phyloP scores from a whole-genome alignment of 1,139 yeast genomes.

The Ogataea hybrid region DNA sequence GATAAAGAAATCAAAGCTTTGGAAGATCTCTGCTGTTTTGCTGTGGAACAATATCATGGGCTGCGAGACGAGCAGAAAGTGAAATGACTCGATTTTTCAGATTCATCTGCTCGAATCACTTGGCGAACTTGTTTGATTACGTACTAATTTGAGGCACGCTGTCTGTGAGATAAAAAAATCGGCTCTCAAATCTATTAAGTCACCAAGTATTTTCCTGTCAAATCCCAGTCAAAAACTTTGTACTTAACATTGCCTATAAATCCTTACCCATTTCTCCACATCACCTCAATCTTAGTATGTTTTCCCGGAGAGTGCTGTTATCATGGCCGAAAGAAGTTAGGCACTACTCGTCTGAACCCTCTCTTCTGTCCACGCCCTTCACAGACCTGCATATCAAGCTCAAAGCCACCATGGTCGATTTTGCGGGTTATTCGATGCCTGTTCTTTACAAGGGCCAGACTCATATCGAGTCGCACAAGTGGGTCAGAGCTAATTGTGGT shows the following conservation, averaged over 20 bases:
- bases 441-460: conserved; percentile 78
- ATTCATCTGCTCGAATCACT: too few species aligned
- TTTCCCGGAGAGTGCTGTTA: background rate
- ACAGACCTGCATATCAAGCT: conserved; percentile 73
- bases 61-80: too few species aligned
- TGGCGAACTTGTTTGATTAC: background rate
- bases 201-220: conserved; percentile 4
- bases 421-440: conserved; percentile 96
- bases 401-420: conserved; percentile 92
- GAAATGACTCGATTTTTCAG: too few species aligned
- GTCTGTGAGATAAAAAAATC: background rate
- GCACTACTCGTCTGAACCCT: conserved; percentile 18
- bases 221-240: background rate
- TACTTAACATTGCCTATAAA: background rate
- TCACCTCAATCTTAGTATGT: background rate
- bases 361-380: conserved; percentile 67
- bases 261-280: background rate
- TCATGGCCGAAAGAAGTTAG: background rate
- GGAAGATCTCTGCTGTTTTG: conserved; percentile 41
- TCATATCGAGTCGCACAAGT: conserved; percentile 89
- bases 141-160: background rate
- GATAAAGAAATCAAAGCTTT: conserved; percentile 53
- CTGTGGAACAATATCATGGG: too few species aligned
- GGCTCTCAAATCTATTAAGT: background rate
- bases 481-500: conserved; percentile 90